Evolutionary conservation across 2,329 filamentous ascomycete genomes (phyloP).

Genomic region (Cercospora sp.): DNA sequence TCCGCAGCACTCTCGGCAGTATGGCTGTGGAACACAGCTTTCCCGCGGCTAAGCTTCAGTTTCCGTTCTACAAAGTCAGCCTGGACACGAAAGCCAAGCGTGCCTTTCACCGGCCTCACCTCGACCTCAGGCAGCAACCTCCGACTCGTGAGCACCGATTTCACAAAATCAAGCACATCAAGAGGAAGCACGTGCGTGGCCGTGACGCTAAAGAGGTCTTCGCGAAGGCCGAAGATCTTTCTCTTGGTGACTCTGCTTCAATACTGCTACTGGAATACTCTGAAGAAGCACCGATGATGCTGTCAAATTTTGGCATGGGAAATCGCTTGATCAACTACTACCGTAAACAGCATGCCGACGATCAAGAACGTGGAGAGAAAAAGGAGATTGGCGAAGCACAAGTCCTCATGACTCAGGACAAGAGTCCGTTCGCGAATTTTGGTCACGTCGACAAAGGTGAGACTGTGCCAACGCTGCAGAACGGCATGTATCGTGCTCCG

Average conservation of each 20-base stretch:
- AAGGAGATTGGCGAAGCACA: conserved; percentile 83
- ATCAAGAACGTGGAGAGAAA: conserved; percentile 69
- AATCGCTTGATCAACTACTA: conserved; percentile 97
- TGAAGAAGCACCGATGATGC: conserved; percentile 84
- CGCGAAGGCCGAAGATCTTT: conserved; percentile 76
- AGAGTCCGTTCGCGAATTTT: conserved; percentile 93
- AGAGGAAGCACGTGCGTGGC: conserved; percentile 79
- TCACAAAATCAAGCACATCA: conserved; percentile 69
- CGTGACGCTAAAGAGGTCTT: conserved; percentile 78
- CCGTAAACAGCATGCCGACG: conserved; percentile 77
- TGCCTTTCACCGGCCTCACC: conserved; percentile 79
- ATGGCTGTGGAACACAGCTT: conserved; percentile 92
- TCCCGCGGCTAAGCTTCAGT: conserved; percentile 86
- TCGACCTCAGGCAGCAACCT: conserved; percentile 62
- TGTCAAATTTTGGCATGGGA: conserved; percentile 98
- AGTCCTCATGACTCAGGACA: conserved; percentile 86
- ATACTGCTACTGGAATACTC: conserved; percentile 92
- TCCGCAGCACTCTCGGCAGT: conserved; percentile 86
- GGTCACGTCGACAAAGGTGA: conserved; percentile 90
- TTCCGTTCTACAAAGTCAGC: conserved; percentile 93
- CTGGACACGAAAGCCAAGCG: conserved; percentile 70
- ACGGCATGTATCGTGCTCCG: conserved; percentile 91
- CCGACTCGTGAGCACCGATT: conserved; percentile 68
- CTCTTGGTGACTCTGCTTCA: conserved; percentile 79
- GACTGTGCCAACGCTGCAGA: conserved; percentile 86